A percentile compares a stretch with the other conserved stretches of the same genome.
Conservation (phyloP, 2,329 filamentous ascomycete species). For the Aureobasidium subglaciale region DNA sequence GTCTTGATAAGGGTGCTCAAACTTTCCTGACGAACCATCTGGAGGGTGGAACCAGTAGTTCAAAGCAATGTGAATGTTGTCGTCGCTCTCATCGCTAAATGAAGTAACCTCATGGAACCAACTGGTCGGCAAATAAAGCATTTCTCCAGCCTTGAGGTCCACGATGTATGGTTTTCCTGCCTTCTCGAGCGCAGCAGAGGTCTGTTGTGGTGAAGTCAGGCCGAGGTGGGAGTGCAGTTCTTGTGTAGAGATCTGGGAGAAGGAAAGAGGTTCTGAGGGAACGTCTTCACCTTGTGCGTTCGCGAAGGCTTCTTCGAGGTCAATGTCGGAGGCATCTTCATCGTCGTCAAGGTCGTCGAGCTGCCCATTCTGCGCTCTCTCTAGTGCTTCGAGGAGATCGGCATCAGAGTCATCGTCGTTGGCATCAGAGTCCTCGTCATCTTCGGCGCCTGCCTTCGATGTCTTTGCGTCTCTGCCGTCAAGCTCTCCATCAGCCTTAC, state of each 20-base stretch:
- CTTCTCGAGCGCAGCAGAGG: neutral
- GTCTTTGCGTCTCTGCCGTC: neutral
- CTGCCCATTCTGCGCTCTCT: slow-evolving; percentile 5
- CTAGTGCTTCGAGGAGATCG: slow-evolving; percentile 7
- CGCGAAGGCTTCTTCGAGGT: neutral
- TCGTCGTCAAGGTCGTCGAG: neutral
- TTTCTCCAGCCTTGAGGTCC: slow-evolving; percentile 7
- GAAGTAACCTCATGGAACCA: slow-evolving; percentile 13
- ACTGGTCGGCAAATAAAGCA: slow-evolving; percentile 8
- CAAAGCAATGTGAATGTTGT: slow-evolving; percentile 6
- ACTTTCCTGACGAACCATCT: neutral
- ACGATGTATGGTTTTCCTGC: slow-evolving; percentile 9
- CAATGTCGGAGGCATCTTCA: neutral
- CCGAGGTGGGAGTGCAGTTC: slow-evolving; percentile 5
- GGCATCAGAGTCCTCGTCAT: slow-evolving; percentile 10
- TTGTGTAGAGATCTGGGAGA: neutral
- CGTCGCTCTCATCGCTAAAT: neutral
- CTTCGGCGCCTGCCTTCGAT: neutral
- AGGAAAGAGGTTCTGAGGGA: slow-evolving; percentile 12
- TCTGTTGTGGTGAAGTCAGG: neutral
- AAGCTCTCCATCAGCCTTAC: neutral
- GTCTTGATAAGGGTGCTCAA: slow-evolving; percentile 1
- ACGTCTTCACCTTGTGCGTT: neutral
- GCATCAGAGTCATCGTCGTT: slow-evolving; percentile 10
- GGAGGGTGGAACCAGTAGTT: slow-evolving; percentile 16